Evolutionary conservation across 2,329 filamentous ascomycete species (phyloP).

Genomic region (Neoascochyta sp.): DNA sequence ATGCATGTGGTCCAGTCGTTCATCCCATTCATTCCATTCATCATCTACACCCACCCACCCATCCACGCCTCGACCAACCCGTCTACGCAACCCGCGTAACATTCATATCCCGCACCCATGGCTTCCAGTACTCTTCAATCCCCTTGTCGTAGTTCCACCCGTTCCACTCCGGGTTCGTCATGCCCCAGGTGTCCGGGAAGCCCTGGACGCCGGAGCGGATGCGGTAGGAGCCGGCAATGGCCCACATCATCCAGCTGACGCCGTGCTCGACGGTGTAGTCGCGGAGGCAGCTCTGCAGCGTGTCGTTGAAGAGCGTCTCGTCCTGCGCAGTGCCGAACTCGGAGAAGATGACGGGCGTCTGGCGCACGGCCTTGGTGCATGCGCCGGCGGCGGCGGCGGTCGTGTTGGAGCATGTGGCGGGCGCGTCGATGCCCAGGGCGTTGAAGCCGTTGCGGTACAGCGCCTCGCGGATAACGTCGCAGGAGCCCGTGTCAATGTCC

Average conservation of each 20-base stretch:
- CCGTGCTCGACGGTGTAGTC: constrained; percentile 46
- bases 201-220: constrained; percentile 46
- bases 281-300: constrained; percentile 47
- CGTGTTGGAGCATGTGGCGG: constrained; percentile 35
- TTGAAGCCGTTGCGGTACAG: constrained; percentile 53
- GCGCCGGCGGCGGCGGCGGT: too few species aligned
- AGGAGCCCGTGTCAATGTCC: constrained; percentile 44
- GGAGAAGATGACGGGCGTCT: constrained; percentile 38
- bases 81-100: constrained; percentile 12
- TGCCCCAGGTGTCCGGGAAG: constrained; percentile 48
- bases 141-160: constrained; percentile 47
- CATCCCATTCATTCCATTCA: background rate
- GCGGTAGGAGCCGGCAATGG: constrained; percentile 48
- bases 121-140: constrained; percentile 51
- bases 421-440: constrained; percentile 38
- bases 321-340: constrained; percentile 41
- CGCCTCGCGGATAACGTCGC: constrained; percentile 47
- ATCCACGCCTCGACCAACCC: too few species aligned
- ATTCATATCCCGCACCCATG: constrained; percentile 47
- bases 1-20: too few species aligned
- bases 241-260: constrained; percentile 52
- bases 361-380: constrained; percentile 33
- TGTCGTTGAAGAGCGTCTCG: constrained; percentile 42
- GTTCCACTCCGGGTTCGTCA: constrained; percentile 48
- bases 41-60: too few species aligned